These are phyloP conservation scores for Gillenia trifoliata DNA, from an alignment of 306 rosid genomes.

Conservation along the genomic window DNA sequence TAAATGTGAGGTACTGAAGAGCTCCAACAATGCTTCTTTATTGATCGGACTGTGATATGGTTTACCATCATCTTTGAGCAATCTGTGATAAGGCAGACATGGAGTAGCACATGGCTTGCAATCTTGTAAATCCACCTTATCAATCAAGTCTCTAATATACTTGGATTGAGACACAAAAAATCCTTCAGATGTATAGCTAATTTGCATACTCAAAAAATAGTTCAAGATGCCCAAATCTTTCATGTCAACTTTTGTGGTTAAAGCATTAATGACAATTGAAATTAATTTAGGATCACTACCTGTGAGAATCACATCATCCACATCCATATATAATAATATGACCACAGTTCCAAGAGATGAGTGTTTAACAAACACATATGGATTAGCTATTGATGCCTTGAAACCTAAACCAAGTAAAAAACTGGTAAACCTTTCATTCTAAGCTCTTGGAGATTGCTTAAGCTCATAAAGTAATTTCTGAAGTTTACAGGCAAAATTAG, in stretches of 20 bases:
- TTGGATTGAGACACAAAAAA: not conserved
- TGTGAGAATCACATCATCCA: not conserved
- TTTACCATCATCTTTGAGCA: not conserved
- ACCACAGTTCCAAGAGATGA: rapidly evolving
- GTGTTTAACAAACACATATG: not conserved
- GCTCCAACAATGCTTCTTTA: not conserved
- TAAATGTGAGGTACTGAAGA: too few relatives aligned
- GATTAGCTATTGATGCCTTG: not conserved
- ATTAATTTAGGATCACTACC: not conserved
- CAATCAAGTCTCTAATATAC: too few relatives aligned
- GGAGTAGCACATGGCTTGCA: not conserved
- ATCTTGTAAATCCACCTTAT: not conserved
- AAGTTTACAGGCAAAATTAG: not conserved
- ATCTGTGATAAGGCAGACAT: not conserved
- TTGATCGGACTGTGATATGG: too few relatives aligned
- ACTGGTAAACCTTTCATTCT: not conserved
- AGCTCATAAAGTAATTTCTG: too few relatives aligned
- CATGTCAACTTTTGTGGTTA: not conserved
- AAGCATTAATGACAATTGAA: not conserved
- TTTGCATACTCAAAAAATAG: not conserved
- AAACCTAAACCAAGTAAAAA: not conserved
- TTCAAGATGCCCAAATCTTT: not conserved
- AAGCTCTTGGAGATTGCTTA: not conserved
- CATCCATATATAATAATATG: not conserved
- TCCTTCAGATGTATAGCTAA: not conserved